Base-by-base conservation (phyloP, 352 stramenopile genomes). In the Pythium vanterpoolii region DNA sequence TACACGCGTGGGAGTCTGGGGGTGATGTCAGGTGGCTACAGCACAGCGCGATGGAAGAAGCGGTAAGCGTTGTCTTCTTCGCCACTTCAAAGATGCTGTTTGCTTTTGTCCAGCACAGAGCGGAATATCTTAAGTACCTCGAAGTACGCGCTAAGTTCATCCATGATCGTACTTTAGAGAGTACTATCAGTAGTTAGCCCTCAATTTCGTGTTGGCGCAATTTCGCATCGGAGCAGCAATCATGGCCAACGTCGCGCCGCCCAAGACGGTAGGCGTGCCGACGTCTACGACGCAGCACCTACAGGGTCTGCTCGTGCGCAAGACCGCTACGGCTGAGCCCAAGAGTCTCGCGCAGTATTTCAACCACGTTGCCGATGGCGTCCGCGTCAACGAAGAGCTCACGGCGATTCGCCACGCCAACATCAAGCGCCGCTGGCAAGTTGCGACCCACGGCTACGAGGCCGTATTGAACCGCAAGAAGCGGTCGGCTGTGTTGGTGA, bases 391-490 rank as follows among this genome's bases (percentile, higher is more conserved):
- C 39, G 59, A 78, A 31, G 66, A 81, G 30, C 51, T 91, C 59
- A 84, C 75, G 10, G 68, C 64, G 52, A 55, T 77, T 14, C 75
- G 82, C 24, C 64, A 55, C 31, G 84, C 86, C 62, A 89, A 84
- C 52, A 67, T 90, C 31, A 91, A 89, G 68, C 78, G 84, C 46
- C 63, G 79, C 30, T 74, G 72, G 49, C 74, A 83, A 39, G 68
- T 90, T 3, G 70, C 73, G 8, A 76, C 77, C 50, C 66, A 87
- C 18, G 84, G 82, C 33, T 91, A 92, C 57, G 84, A 93, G 61
- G 72, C 76, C 8, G 84, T 93, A 19, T 56, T 93, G 24, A 92
- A 73, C 53, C 72, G 78, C 28, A 87, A 86, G 57, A 93, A 93
- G 59, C 82, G 84, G 26, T 57, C 62, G 9, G 47, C 60, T 0